phyloP scores from a whole-genome alignment of 2,329 filamentous ascomycete genomes.

The Macrophomina pseudophaseolina region DNA sequence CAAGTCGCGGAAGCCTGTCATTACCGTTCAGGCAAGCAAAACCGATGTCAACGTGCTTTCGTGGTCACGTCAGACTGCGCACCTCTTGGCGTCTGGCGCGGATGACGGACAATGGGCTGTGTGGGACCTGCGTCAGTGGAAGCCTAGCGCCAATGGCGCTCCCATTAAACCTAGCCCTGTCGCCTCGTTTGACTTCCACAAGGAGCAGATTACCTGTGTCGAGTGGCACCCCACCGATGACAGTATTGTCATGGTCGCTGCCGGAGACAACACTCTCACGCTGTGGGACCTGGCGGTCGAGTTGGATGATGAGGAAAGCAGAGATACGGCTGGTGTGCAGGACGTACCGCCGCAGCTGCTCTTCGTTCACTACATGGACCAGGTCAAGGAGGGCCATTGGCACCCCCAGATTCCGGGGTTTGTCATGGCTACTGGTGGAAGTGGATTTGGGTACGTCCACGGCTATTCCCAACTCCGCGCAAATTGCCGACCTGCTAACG shows the following conservation, averaged over 20 bases:
- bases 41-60: slow-evolving; percentile 96
- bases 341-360: slow-evolving; percentile 93
- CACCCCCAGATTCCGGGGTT: slow-evolving; percentile 93
- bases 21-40: slow-evolving; percentile 81
- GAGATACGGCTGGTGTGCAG: slow-evolving; percentile 81
- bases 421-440: slow-evolving; percentile 86
- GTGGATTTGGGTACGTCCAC: slow-evolving; percentile 69
- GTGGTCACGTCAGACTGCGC: slow-evolving; percentile 87
- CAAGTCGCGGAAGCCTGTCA: slow-evolving; percentile 85
- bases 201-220: slow-evolving; percentile 92
- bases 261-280: slow-evolving; percentile 91
- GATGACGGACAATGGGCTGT: slow-evolving; percentile 95
- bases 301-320: slow-evolving; percentile 94
- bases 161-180: slow-evolving; percentile 72
- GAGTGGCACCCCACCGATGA: slow-evolving; percentile 99
- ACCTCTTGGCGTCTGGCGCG: slow-evolving; percentile 88
- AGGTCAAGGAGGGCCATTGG: slow-evolving; percentile 96
- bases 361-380: slow-evolving; percentile 95
- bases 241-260: slow-evolving; percentile 89
- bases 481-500: slow-evolving; percentile 28
- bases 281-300: slow-evolving; percentile 97
- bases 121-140: slow-evolving; percentile 97
- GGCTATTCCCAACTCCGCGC: slow-evolving; percentile 30
- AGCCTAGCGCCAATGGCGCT: slow-evolving; percentile 62
- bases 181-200: slow-evolving; percentile 94